Evolutionary conservation across 805 yeast genomes (phyloP), one percentile per base, ranked within the genome.

Genomic region (Pichia manshurica): DNA sequence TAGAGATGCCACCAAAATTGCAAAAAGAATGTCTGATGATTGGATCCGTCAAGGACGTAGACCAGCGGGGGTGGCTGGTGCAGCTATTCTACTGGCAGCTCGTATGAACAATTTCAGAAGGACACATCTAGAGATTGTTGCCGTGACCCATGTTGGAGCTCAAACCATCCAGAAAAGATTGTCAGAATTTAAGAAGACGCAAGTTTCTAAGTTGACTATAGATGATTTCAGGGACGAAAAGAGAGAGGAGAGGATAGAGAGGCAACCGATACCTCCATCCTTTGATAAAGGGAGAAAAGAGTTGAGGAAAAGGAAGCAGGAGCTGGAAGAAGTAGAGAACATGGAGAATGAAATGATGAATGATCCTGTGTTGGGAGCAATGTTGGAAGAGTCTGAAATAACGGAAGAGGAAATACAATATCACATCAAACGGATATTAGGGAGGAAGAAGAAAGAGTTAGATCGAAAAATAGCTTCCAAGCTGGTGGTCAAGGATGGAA

Each of bases 1-100:
- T 39, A 78, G 77, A 51, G 99, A 93, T 64, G 98, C 99, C 0
- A 82, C 82, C 6, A 79, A 82, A 57, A 68, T 93, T 20, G 96
- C 96, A 0, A 87, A 81, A 60, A 74, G 96, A 55, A 93, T 93
- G 99, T 75, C 90, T 13, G 78, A 81, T 38, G 98, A 93, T 60
- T 93, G 98, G 97, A 85, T 93, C 56, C 87, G 83, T 62, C 95
- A 88, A 66, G 99, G 99, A 22, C 77, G 99, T 61, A 75, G 98
- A 53, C 99, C 99, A 0, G 98, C 99, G 0, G 99, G 99, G 58
- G 80, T 93, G 46, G 99, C 99, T 0, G 99, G 98, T 20, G 99
- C 99, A 0, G 89, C 97, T 66, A 72, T 93, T 2, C 63, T 95
- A 39, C 68, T 93, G 44, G 99, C 99, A 0, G 93, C 97, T 2